A percentile compares a stretch with the other conserved stretches of the same genome.
phyloP scores from a whole-genome alignment of 768 basidiomycete species.

The Lentinula sp. region DNA sequence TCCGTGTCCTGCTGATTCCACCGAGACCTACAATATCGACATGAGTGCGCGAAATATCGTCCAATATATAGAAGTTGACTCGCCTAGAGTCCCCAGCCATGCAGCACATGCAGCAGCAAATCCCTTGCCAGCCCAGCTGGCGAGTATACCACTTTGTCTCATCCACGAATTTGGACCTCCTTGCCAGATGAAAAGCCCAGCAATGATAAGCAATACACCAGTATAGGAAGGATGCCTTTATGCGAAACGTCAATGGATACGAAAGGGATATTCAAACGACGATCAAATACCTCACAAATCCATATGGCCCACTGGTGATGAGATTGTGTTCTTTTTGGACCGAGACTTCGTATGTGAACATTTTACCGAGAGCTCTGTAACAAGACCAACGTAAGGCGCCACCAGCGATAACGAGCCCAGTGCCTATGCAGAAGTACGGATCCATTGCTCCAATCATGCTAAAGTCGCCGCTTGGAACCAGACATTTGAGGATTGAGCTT shows the following conservation, averaged over 20 bases:
- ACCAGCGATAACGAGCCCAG: conserved; percentile 20
- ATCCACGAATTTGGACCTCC: conserved; percentile 8
- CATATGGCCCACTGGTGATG: conserved; percentile 32
- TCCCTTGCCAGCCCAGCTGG: conserved; percentile 7
- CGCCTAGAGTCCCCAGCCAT: background rate
- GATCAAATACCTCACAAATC: conserved; percentile 15
- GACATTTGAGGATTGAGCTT: background rate
- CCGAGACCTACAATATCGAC: background rate
- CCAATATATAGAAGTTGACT: background rate
- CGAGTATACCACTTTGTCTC: conserved; percentile 11
- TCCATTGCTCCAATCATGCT: conserved; percentile 8
- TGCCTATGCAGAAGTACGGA: conserved; percentile 23
- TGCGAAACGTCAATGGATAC: background rate
- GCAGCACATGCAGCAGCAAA: background rate
- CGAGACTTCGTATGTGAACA: conserved; percentile 35
- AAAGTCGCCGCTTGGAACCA: background rate
- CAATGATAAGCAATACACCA: conserved; percentile 9
- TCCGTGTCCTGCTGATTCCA: background rate
- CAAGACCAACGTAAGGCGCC: conserved; percentile 27
- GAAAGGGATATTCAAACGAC: background rate
- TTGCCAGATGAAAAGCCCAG: conserved; percentile 10
- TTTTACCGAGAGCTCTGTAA: conserved; percentile 27
- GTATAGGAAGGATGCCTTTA: conserved; percentile 13
- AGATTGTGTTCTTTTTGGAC: conserved; percentile 28
- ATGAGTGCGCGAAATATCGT: background rate